phyloP scores from a whole-genome alignment of 2,329 filamentous ascomycete genomes.

The Aureobasidium sp. region DNA sequence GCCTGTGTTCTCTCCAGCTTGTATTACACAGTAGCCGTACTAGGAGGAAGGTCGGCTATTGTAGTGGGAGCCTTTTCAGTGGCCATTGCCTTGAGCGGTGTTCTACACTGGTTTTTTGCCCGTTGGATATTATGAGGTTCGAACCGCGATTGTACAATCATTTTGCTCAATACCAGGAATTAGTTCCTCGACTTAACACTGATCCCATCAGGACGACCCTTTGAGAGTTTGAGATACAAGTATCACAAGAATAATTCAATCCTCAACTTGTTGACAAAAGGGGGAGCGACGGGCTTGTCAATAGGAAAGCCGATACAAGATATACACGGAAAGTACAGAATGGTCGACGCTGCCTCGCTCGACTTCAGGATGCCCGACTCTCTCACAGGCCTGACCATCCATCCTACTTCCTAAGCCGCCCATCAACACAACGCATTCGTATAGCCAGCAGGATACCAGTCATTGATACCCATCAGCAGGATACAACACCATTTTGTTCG shows the following conservation, averaged over 20 bases:
- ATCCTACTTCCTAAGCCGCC: neutral
- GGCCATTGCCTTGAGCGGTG: too few relatives aligned
- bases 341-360: neutral
- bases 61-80: too few relatives aligned
- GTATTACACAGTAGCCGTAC: neutral
- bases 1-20: neutral
- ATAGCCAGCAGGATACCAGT: neutral
- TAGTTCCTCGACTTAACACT: too few relatives aligned
- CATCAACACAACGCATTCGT: neutral
- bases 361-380: neutral
- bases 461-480: neutral
- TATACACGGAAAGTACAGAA: neutral
- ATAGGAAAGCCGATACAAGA: neutral
- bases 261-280: neutral
- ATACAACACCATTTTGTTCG: neutral
- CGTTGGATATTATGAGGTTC: too few relatives aligned
- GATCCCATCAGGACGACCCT: too few relatives aligned
- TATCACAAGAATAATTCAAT: too few relatives aligned
- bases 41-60: too few relatives aligned
- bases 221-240: too few relatives aligned
- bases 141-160: too few relatives aligned
- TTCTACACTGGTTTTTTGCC: too few relatives aligned
- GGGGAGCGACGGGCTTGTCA: neutral
- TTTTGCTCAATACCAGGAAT: too few relatives aligned
- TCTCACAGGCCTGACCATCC: neutral